Percentiles rank a stretch among this genome's conserved stretches.
These are phyloP conservation scores for Globisporangium irregulare DNA, from an alignment of 352 stramenopile genomes.

Conservation along the genomic window DNA sequence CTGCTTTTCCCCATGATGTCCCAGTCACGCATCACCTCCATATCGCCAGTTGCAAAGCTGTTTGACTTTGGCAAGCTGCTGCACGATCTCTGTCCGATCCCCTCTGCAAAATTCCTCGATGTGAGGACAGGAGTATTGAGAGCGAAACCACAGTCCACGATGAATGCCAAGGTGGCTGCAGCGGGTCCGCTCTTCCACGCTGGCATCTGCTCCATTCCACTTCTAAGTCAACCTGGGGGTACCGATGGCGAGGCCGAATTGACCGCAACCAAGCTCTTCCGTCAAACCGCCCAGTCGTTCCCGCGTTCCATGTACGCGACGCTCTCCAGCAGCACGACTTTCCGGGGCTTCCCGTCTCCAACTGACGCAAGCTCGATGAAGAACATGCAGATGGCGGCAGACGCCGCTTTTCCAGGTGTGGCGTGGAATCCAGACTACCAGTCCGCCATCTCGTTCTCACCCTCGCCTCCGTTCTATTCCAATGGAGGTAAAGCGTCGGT, in stretches of 20 bases:
- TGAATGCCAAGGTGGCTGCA: neutral
- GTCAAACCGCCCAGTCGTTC: conserved; percentile 18
- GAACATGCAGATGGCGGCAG: conserved; percentile 1
- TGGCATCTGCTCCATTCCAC: conserved; percentile 2
- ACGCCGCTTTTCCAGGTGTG: conserved; percentile 14
- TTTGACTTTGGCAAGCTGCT: conserved; percentile 63
- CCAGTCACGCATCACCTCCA: neutral
- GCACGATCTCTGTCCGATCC: conserved; percentile 60
- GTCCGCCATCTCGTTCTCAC: conserved; percentile 8
- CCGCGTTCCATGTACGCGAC: conserved; percentile 1
- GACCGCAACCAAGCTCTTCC: conserved; percentile 11
- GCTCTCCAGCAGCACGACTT: conserved; percentile 6
- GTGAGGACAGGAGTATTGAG: neutral
- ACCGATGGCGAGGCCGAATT: conserved; percentile 1
- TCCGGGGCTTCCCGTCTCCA: conserved; percentile 10
- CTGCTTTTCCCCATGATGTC: conserved; percentile 44
- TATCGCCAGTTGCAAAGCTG: conserved; percentile 11
- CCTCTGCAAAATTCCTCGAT: conserved; percentile 62
- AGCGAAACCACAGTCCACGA: neutral
- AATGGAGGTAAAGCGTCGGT: conserved; percentile 18
- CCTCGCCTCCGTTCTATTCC: conserved; percentile 18
- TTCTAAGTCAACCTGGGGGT: neutral
- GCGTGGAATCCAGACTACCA: conserved; percentile 13
- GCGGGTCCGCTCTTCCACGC: conserved; percentile 16
- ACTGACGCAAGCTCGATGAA: neutral